Evolutionary conservation across 805 yeast genomes (phyloP).

Genomic region (Jamesozyma spencerorum): DNA sequence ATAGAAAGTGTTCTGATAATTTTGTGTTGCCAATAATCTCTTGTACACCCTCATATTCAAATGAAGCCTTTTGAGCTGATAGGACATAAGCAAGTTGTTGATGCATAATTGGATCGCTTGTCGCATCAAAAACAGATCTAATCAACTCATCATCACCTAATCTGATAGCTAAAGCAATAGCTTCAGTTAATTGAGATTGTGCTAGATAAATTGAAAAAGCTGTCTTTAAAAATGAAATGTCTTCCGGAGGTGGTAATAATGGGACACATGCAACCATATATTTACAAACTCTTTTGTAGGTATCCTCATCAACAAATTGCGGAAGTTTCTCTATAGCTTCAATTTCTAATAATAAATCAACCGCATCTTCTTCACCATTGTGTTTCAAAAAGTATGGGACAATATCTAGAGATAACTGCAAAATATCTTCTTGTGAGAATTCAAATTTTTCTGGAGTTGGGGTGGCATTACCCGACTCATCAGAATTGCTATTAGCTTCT

Average conservation of each 20-base stretch:
- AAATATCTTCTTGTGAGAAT: conserved; percentile 36
- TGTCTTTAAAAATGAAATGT: conserved; percentile 71
- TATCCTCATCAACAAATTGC: conserved; percentile 73
- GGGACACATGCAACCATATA: conserved; percentile 97
- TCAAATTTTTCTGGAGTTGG: conserved; percentile 11
- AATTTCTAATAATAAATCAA: conserved; percentile 81
- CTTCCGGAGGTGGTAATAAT: conserved; percentile 90
- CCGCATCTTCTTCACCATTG: conserved; percentile 98
- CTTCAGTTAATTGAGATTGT: conserved; percentile 77
- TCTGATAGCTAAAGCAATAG: conserved; percentile 79
- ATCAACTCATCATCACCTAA: conserved; percentile 75
- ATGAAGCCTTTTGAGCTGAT: conserved; percentile 77
- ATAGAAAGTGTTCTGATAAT: conserved; percentile 67
- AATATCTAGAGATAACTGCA: conserved; percentile 61
- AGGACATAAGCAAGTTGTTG: conserved; percentile 87
- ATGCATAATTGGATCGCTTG: conserved; percentile 63
- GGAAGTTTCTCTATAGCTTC: conserved; percentile 79
- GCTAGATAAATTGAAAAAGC: conserved; percentile 79
- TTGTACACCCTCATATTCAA: conserved; percentile 61
- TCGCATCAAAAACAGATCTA: conserved; percentile 70
- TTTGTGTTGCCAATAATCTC: conserved; percentile 76
- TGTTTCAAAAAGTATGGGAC: conserved; percentile 87
- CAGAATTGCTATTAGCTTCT: conserved; percentile 18
- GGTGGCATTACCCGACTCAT: conserved; percentile 10
- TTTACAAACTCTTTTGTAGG: conserved; percentile 81